Evolutionary conservation across 129 eudicot genomes (phyloP), one percentile per base, ranked within the genome.

Genomic region (Escallonia herrerae): DNA sequence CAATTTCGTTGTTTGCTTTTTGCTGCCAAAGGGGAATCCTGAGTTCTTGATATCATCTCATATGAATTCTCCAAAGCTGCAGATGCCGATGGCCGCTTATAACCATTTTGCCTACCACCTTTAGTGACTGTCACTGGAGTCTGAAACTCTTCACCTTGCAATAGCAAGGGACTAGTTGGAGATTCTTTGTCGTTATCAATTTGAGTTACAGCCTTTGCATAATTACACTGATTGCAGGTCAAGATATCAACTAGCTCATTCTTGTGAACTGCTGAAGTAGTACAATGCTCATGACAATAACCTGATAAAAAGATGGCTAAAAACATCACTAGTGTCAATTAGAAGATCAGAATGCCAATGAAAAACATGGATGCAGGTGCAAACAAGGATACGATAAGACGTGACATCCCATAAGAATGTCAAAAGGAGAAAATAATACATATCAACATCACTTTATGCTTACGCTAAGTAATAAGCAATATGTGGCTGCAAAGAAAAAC

Each of bases 141-240:
- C 60, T 63, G 86, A 62, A 71, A 66, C 56, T 89, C 87, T 79
- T 75, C 81, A 15, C 91, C 86, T 76, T 76, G 95, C 77, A 84
- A 57, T 60, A 70, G 81, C 60, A 94, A 78, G n/a, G 95, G 97
- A 69, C 88, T 89, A 7, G 90, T 84, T 8, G 99, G 97, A 56
- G 96, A 82, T 59, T 79, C 83, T 22, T 77, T 74, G 57, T 74
- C 70, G 37, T 65, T 76, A 53, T 78, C 77, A 15, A 2, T 63
- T 73, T 66, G 80, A 56, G 75, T 71, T 7, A 64, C 37, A 3
- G 67, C 70, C 64, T 67, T 83, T 54, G 70, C 69, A 60, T 46
- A 63, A 60, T 41, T 72, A 71, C 99, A 94, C 10, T 61, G 71
- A 70, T 82, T 84, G 86, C 99, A 94, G 58, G 86, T 79, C 79